Base-by-base conservation (phyloP, 169 alveolate species). In the Cardiosporidium cionae region DNA sequence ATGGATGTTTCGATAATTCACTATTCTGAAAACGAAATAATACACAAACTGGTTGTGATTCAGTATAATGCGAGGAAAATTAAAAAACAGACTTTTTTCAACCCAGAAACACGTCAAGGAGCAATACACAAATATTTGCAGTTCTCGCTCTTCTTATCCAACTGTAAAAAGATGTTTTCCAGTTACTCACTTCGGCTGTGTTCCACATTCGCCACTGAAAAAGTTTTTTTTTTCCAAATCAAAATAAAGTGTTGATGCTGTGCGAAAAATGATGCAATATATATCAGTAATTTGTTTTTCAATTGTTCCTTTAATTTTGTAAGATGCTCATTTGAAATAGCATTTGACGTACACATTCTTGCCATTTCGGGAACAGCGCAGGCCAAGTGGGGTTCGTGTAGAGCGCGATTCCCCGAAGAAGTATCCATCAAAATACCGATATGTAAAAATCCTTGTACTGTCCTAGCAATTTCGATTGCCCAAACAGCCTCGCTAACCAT, bases 371-470 rank as follows among this genome's bases (percentile, higher is more conserved):
- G 16, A 44, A 44, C 9, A 44, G 25, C 58, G 66, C 3, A 32
- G 6, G 66, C 6, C 35, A 3, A 3, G 7, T 4, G 22, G 28
- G 7, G 35, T 3, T 29, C 28, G n/a, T 28, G 1, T 27, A 52
- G 44, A 68, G 68, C 1, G 32, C 52, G 16, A 2, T 36, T 31
- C 23, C 32, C 5, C 32, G 16, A 23, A 34, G 1, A 1, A 7
- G 58, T 70, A 6, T 70, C 78, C 7, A 63, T 53, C 0, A 64
- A 69, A n/a, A 70, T 53, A 0, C 78, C 78, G 6, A 70, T 25
- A 35, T 31, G 68, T 3, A 70, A n/a, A 27, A 22, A n/a, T 2
- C 78, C 78, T 23, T 28, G 0, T 27, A 23, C 34, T 23, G 78
- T 70, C n/a, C 32, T 1, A 28, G 63, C 54, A 33, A 70, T 9